Evolutionary conservation across 129 eudicot species (phyloP).

Genomic region (Artemisia argyi): DNA sequence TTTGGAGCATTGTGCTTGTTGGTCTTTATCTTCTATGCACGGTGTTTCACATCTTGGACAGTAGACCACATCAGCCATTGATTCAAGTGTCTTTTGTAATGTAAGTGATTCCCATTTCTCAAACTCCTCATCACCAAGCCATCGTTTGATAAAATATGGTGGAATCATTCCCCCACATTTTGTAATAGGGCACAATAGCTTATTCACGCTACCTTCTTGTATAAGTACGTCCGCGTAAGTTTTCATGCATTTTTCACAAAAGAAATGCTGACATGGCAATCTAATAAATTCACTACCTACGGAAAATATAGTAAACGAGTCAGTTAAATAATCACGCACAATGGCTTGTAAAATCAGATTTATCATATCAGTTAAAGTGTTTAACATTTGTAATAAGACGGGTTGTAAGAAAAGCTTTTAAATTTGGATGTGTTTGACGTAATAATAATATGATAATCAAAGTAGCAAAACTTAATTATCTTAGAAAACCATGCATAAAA

Average conservation of each 20-base stretch:
- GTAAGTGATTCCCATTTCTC: constrained; percentile 83
- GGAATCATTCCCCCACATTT: constrained; percentile 91
- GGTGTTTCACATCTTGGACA: constrained; percentile 96
- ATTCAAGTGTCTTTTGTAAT: constrained; percentile 71
- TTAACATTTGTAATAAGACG: background rate
- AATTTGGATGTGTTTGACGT: background rate
- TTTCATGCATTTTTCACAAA: constrained; percentile 77
- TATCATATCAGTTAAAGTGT: background rate
- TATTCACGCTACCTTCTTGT: constrained; percentile 66
- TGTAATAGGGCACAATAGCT: constrained; percentile 62
- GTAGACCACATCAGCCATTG: constrained; percentile 87
- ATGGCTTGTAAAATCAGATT: background rate
- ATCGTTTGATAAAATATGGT: constrained; percentile 59
- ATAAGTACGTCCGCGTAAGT: constrained; percentile 61
- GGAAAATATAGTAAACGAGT: constrained; percentile 9
- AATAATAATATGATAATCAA: background rate
- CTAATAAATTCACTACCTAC: constrained; percentile 72
- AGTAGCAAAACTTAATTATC: background rate
- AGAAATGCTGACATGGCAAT: constrained; percentile 92
- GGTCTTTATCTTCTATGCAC: constrained; percentile 79
- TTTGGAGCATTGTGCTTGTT: constrained; percentile 93
- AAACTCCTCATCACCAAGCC: constrained; percentile 74
- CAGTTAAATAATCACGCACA: background rate
- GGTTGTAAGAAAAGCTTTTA: background rate
- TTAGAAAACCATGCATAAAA: background rate